Base-by-base conservation (phyloP, 1,284 basidiomycete genomes). In the Leccinum pachyderme region DNA sequence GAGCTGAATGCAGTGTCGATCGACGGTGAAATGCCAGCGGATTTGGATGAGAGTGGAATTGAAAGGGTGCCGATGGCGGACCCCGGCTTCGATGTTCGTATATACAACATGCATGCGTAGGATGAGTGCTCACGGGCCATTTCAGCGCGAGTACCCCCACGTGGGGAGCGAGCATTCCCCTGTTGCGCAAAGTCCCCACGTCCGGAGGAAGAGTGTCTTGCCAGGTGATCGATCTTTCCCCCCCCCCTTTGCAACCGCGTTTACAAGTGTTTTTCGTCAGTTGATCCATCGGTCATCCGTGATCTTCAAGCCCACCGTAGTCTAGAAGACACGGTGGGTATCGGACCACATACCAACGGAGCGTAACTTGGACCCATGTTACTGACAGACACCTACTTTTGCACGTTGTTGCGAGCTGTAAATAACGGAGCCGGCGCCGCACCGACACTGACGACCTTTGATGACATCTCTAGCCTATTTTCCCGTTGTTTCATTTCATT, bases 51-150 rank as follows among this genome's bases (percentile, higher is more conserved):
- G 65, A 84, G 82, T 59, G 90, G 89, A 27, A 86, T 94, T 55
- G 92, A 95, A 70, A 77, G 89, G 56, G 90, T 95, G 32, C 93
- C 93, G 25, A 87, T 89, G 79, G 92, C 93, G 46, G 92, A 95
- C 74, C 91, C 91, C 53, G 91, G 89, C 50, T 73, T 93, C 60
- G 91, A 93, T 72, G 89, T 90, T 75, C 76, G 86, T 82, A 67
- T 65, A 70, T 60, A 57, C 44, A 31, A 51, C 41, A 45, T 58
- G 35, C 51, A 44, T 55, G 60, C 54, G 60, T 67, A 53, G 49
- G 47, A 29, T 47, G 61, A 56, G 54, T 54, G 56, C 60, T 64
- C 57, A 59, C 56, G 22, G 7, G 51, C 41, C 55, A 47, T 54
- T 72, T 53, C 61, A 88, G 85, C 79, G 77, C 63, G 81, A 81